phyloP scores from a whole-genome alignment of 176 grass and related monocot genomes.

The Thalia dealbata region DNA sequence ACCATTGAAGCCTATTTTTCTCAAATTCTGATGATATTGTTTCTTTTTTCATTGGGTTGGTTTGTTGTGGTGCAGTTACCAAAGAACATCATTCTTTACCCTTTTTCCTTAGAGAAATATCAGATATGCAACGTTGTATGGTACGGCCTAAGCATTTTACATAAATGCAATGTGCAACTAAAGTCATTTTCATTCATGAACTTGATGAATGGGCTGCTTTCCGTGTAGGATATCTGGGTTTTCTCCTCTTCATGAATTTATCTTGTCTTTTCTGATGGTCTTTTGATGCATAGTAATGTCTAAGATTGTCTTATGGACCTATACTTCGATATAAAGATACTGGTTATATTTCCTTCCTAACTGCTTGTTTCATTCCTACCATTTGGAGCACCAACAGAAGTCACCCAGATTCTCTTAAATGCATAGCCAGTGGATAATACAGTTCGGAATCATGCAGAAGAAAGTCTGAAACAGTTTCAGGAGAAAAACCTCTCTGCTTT shows the following conservation, averaged over 20 bases:
- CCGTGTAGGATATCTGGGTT: not conserved
- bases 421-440: constrained; percentile 10
- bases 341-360: not conserved
- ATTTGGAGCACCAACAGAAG: constrained; percentile 9
- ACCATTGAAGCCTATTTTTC: not conserved
- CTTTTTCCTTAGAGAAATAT: not conserved
- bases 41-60: not conserved
- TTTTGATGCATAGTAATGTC: too few relatives aligned
- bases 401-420: constrained; percentile 17
- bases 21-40: not conserved
- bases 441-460: constrained; percentile 17
- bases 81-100: not conserved
- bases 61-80: not conserved
- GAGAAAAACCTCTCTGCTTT: constrained; percentile 12
- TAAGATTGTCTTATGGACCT: too few relatives aligned
- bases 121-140: not conserved
- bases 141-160: not conserved
- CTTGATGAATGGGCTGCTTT: not conserved
- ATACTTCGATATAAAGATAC: not conserved
- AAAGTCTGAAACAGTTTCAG: constrained; percentile 14
- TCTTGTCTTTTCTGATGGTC: too few relatives aligned
- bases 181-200: not conserved
- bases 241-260: not conserved
- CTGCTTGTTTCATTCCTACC: not conserved
- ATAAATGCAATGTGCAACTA: too few relatives aligned